Conservation (phyloP, 495 filamentous ascomycete genomes). For the Aspergillus steynii region DNA sequence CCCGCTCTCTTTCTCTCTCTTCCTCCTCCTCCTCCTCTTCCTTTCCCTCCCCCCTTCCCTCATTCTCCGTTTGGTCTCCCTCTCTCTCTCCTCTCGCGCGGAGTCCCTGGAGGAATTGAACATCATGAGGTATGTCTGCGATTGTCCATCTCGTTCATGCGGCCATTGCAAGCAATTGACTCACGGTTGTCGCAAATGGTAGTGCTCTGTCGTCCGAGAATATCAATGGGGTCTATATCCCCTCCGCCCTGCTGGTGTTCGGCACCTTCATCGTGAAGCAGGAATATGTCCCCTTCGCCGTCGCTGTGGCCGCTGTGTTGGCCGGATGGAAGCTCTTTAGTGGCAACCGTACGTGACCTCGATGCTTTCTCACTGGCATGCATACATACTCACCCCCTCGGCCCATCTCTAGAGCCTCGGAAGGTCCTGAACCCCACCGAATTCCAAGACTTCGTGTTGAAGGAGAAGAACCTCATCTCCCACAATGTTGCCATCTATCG, state of each 20-base stretch:
- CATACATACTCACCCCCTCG: slow-evolving; percentile 13
- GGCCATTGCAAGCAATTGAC: slow-evolving; percentile 3
- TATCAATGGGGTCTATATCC: slow-evolving; percentile 79
- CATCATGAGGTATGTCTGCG: slow-evolving; percentile 38
- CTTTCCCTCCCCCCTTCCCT: slow-evolving; percentile 6
- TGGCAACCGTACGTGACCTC: slow-evolving; percentile 23
- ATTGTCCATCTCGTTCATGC: background rate
- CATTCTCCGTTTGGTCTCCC: background rate
- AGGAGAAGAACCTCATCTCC: slow-evolving; percentile 88
- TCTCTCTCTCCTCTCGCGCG: slow-evolving; percentile 4
- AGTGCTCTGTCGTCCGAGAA: slow-evolving; percentile 51
- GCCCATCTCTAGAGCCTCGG: slow-evolving; percentile 55
- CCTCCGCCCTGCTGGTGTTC: slow-evolving; percentile 75
- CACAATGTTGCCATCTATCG: slow-evolving; percentile 99
- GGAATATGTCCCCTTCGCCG: slow-evolving; percentile 75
- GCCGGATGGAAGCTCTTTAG: slow-evolving; percentile 62
- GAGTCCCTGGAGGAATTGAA: slow-evolving; percentile 11
- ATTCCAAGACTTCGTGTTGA: slow-evolving; percentile 87
- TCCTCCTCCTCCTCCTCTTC: slow-evolving; percentile 7
- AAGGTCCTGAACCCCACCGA: slow-evolving; percentile 83
- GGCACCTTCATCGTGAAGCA: slow-evolving; percentile 74
- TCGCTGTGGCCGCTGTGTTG: slow-evolving; percentile 59
- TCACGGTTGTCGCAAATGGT: slow-evolving; percentile 16
- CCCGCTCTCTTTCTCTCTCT: slow-evolving; percentile 16
- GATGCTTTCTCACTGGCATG: background rate